phyloP scores from a whole-genome alignment of 2,329 filamentous ascomycete species.

The Botrytis byssoidea region DNA sequence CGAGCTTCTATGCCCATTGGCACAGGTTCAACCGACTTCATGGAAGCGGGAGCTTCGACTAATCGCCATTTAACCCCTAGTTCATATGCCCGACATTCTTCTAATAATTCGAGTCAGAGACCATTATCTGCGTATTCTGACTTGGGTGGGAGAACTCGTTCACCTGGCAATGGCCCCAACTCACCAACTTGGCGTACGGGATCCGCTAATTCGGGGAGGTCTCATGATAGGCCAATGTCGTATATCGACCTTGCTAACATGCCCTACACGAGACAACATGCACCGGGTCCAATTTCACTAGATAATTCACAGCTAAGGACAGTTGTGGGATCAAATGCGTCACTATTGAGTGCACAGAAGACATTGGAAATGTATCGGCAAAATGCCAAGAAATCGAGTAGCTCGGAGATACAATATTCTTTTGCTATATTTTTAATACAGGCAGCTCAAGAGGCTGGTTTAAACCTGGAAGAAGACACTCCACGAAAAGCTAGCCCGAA shows the following conservation, averaged over 20 bases:
- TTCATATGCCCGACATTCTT: conserved; percentile 45
- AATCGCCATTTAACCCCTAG: conserved; percentile 64
- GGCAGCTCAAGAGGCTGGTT: conserved; percentile 74
- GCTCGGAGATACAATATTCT: conserved; percentile 87
- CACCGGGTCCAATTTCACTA: conserved; percentile 46
- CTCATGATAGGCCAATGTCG: conserved; percentile 37
- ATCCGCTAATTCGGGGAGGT: conserved; percentile 36
- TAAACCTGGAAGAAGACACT: conserved; percentile 46
- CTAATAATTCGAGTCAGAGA: conserved; percentile 59
- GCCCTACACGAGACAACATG: conserved; percentile 40
- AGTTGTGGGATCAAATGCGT: conserved; percentile 84
- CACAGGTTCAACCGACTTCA: conserved; percentile 31
- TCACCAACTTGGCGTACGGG: conserved; percentile 37
- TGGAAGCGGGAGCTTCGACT: conserved; percentile 51
- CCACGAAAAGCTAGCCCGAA: conserved; percentile 43
- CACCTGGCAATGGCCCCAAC: conserved; percentile 43
- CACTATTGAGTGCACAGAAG: conserved; percentile 84
- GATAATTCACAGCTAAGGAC: conserved; percentile 80
- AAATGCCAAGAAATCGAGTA: conserved; percentile 96
- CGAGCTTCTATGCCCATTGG: conserved; percentile 24
- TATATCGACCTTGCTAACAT: conserved; percentile 55
- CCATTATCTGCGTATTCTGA: conserved; percentile 81
- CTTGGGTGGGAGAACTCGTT: conserved; percentile 60
- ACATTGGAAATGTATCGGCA: conserved; percentile 96
- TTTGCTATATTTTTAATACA: conserved; percentile 95